Conservation (phyloP, 2,329 filamentous ascomycete genomes). For the Aureobasidium zeae region DNA sequence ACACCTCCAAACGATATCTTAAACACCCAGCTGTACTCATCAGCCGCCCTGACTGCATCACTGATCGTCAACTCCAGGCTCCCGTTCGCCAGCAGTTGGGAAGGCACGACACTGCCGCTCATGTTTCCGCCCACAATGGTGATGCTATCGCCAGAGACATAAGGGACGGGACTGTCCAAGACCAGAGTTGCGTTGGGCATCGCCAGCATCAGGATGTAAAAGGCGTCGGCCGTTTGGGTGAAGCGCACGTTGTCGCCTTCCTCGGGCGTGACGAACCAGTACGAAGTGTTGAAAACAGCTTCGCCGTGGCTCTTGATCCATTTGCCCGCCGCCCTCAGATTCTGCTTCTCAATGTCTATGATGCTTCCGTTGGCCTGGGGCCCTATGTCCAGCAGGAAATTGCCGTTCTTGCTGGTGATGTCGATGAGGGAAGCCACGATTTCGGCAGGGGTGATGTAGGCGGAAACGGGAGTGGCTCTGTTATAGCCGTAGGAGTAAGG, state of each 20-base stretch:
- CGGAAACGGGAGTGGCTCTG: conserved; percentile 39
- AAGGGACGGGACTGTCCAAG: conserved; percentile 39
- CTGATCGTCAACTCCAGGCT: conserved; percentile 29
- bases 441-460: conserved; percentile 45
- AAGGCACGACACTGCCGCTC: conserved; percentile 25
- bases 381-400: conserved; percentile 49
- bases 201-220: conserved; percentile 42
- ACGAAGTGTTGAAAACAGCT: conserved; percentile 49
- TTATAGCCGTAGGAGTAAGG: conserved; percentile 53
- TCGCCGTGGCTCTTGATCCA: conserved; percentile 48
- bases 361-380: conserved; percentile 49
- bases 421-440: conserved; percentile 44
- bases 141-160: conserved; percentile 39
- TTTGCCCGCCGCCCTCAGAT: conserved; percentile 42
- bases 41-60: conserved; percentile 27
- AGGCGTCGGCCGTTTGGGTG: conserved; percentile 44
- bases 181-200: conserved; percentile 35
- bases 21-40: conserved; percentile 37
- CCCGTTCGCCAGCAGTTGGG: conserved; percentile 22
- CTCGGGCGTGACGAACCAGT: conserved; percentile 42
- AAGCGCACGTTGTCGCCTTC: conserved; percentile 41
- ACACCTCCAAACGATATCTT: conserved; percentile 29
- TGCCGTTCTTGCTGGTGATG: conserved; percentile 48
- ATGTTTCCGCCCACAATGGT: conserved; percentile 35
- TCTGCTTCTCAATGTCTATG: conserved; percentile 38